Evolutionary conservation across 306 rosid species (phyloP).

Genomic region (Lathyrus tuberosus): DNA sequence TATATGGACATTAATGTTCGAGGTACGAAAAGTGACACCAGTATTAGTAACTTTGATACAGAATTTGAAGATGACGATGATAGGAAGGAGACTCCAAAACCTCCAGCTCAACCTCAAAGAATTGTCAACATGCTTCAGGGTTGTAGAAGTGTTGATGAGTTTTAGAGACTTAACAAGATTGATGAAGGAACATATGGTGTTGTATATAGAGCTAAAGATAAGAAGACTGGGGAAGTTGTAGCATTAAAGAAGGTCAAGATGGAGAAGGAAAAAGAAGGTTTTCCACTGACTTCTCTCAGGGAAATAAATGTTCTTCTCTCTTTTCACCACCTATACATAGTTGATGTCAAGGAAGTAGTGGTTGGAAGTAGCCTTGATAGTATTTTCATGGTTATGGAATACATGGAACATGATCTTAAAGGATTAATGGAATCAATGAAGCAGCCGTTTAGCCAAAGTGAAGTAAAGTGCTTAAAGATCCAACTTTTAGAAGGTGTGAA

Average conservation of each 20-base stretch:
- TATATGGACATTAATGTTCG: too few species aligned
- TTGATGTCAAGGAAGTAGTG: conserved; percentile 98
- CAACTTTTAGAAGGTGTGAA: too few species aligned
- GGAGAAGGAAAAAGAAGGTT: conserved; percentile 99
- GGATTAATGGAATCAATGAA: conserved; percentile 96
- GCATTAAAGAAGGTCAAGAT: conserved; percentile 99
- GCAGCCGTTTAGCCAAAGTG: conserved; percentile 98
- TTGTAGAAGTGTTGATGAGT: conserved; percentile 99
- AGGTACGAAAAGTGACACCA: too few species aligned
- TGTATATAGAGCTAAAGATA: conserved; percentile 95
- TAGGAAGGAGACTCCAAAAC: too few species aligned
- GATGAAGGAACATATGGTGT: conserved; percentile 99
- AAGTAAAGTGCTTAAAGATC: conserved; percentile 97
- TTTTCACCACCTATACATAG: conserved; percentile 91
- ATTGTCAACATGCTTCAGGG: conserved; percentile 93
- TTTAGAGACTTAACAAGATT: conserved; percentile 95
- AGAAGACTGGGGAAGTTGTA: conserved; percentile 85
- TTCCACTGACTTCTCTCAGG: conserved; percentile 95
- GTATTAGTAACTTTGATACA: too few species aligned
- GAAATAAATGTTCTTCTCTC: conserved; percentile 99
- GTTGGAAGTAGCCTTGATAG: conserved; percentile 98
- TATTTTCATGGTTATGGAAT: conserved; percentile 99
- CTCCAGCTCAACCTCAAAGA: too few species aligned
- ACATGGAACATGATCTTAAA: conserved; percentile 99
- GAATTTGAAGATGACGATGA: too few species aligned